Conservation (phyloP, 2,329 filamentous ascomycete species). For the Epichloe elymi region DNA sequence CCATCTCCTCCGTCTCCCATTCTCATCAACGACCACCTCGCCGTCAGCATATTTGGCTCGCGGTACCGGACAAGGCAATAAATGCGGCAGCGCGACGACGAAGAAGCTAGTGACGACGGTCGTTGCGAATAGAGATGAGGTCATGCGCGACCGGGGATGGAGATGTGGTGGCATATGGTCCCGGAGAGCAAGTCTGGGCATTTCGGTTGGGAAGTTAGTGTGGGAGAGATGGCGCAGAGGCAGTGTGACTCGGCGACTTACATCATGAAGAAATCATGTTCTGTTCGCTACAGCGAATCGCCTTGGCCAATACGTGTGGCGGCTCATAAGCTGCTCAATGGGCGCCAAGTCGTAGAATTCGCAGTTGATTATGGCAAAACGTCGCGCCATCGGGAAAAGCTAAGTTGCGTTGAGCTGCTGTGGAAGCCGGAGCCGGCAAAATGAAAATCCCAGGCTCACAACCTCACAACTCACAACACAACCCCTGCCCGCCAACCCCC, state of each 20-base stretch:
- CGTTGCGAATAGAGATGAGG: conserved; percentile 87
- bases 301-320: neutral
- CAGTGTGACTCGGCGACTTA: conserved; percentile 6
- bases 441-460: conserved; percentile 6
- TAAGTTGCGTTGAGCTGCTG: neutral
- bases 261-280: conserved; percentile 11
- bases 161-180: conserved; percentile 67
- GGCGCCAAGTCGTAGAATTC: neutral
- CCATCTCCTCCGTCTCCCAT: conserved; percentile 32
- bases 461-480: too few species aligned
- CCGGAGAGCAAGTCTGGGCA: conserved; percentile 1
- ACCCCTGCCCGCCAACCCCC: neutral
- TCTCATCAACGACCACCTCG: conserved; percentile 31
- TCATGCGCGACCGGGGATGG: conserved; percentile 86
- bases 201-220: conserved; percentile 4
- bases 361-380: neutral
- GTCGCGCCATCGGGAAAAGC: neutral
- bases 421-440: conserved; percentile 7
- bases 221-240: neutral
- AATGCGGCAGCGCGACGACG: conserved; percentile 79
- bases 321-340: neutral
- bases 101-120: conserved; percentile 82
- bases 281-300: neutral
- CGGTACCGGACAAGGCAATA: conserved; percentile 82
- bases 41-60: conserved; percentile 64